Percentiles rank a stretch among this genome's conserved stretches.
Evolutionary conservation across 2,329 filamentous ascomycete species (phyloP).

Genomic region (Alternaria arborescens): DNA sequence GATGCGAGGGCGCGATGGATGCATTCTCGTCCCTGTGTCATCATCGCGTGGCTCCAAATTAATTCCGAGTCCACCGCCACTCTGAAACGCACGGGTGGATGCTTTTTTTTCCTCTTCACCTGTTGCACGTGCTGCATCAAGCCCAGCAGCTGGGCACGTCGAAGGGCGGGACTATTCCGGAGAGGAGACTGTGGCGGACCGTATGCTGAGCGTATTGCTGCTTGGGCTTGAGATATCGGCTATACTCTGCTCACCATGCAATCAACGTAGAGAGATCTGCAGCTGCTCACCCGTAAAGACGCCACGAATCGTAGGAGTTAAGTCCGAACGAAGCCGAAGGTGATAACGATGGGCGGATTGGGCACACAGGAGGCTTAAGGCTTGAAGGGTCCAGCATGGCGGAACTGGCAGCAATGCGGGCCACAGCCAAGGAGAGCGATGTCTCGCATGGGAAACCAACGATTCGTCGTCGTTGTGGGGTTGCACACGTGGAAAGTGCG

Average conservation of each 20-base stretch:
- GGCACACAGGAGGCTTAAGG: constrained; percentile 19
- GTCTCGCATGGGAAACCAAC: constrained; percentile 45
- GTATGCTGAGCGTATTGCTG: constrained; percentile 1
- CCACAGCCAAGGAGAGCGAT: constrained; percentile 38
- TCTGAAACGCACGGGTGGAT: constrained; percentile 27
- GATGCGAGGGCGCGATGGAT: constrained; percentile 9
- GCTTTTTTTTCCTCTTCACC: constrained; percentile 9
- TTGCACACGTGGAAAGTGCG: constrained; percentile 36
- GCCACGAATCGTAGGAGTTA: constrained; percentile 11
- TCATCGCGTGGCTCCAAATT: constrained; percentile 12
- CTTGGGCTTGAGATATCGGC: constrained; percentile 7
- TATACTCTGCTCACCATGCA: constrained; percentile 9
- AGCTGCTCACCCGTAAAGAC: constrained; percentile 5
- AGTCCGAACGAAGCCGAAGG: constrained; percentile 21
- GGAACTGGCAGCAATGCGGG: constrained; percentile 30
- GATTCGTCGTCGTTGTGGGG: constrained; percentile 31
- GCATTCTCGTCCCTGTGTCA: constrained; percentile 12
- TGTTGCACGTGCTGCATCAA: constrained; percentile 27
- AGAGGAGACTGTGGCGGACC: constrained; percentile 15
- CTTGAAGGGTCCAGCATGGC: constrained; percentile 31
- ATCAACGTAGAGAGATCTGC: constrained; percentile 10
- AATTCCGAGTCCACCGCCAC: constrained; percentile 6
- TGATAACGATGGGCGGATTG: constrained; percentile 23
- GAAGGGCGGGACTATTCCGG: constrained; percentile 13
- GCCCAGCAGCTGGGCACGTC: constrained; percentile 15